Evolutionary conservation across 2,329 filamentous ascomycete species (phyloP).

Genomic region (Zasmidium angulare): DNA sequence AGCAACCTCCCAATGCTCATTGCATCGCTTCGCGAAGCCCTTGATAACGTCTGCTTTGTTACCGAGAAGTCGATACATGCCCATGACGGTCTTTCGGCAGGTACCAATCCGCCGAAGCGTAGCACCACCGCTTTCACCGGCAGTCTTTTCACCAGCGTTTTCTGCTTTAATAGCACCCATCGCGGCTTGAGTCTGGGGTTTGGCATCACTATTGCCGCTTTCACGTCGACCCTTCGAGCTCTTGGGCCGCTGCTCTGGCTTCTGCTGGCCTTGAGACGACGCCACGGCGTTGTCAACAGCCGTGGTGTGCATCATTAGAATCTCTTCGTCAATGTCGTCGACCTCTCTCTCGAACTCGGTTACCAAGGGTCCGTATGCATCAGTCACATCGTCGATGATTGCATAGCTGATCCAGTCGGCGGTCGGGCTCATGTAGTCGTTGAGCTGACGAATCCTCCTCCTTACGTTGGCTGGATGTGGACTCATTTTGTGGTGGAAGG

Average conservation of each 20-base stretch:
- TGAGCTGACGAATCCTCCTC: conserved; percentile 85
- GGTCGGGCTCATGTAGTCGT: conserved; percentile 88
- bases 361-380: conserved; percentile 90
- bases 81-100: conserved; percentile 96
- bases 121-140: conserved; percentile 59
- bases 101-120: conserved; percentile 93
- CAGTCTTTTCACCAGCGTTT: conserved; percentile 37
- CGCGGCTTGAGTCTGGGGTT: conserved; percentile 30
- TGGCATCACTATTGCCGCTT: conserved; percentile 36
- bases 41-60: conserved; percentile 99
- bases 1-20: conserved; percentile 95
- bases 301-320: conserved; percentile 74
- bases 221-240: conserved; percentile 6
- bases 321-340: conserved; percentile 92
- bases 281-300: conserved; percentile 35
- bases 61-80: conserved; percentile 83
- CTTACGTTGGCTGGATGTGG: conserved; percentile 96
- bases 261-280: conserved; percentile 29
- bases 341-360: conserved; percentile 93
- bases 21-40: conserved; percentile 96
- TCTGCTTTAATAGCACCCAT: conserved; percentile 30
- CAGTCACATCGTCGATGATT: conserved; percentile 96
- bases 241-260: conserved; percentile 18
- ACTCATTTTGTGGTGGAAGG: conserved; percentile 95
- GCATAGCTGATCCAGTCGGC: conserved; percentile 99